Evolutionary conservation across 768 basidiomycete species (phyloP).

Genomic region (Cubamyces lactineus): DNA sequence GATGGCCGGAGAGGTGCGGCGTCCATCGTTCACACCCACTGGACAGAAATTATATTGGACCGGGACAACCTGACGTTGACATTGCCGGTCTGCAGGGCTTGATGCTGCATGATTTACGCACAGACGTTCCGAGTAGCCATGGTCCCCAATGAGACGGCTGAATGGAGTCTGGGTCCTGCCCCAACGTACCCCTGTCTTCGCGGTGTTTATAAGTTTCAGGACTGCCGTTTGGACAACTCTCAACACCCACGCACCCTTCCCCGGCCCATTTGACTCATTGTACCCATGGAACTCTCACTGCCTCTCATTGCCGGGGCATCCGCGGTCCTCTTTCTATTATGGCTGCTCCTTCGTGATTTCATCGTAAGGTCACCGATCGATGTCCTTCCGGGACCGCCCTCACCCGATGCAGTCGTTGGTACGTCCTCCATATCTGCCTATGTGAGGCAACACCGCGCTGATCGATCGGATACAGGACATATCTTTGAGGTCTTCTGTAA

Average conservation of each 20-base stretch:
- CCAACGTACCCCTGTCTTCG: not conserved
- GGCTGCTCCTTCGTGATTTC: slow-evolving; percentile 4
- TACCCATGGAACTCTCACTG: not conserved
- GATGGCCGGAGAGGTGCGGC: too few relatives aligned
- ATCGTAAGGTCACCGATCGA: slow-evolving; percentile 6
- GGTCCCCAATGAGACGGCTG: too few relatives aligned
- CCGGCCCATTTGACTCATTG: too few relatives aligned
- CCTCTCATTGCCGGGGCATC: not conserved
- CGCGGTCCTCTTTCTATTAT: not conserved
- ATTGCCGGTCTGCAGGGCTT: too few relatives aligned
- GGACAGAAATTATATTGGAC: too few relatives aligned
- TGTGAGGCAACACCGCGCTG: not conserved
- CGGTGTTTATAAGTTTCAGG: too few relatives aligned
- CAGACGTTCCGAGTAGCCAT: too few relatives aligned
- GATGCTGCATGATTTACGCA: too few relatives aligned
- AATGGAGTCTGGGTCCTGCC: too few relatives aligned
- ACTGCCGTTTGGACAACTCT: not conserved
- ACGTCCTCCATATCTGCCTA: not conserved
- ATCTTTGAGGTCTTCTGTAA: not conserved
- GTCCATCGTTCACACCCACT: too few relatives aligned
- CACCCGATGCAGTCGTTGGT: not conserved
- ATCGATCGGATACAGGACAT: slow-evolving; percentile 3
- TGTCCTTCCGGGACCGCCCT: slow-evolving; percentile 9
- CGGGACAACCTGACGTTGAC: too few relatives aligned
- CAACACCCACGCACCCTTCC: not conserved